Percentiles rank a stretch among this genome's conserved stretches.
These are phyloP conservation scores for Colletotrichum sp. DNA, from an alignment of 2,329 filamentous ascomycete genomes.

Conservation along the genomic window DNA sequence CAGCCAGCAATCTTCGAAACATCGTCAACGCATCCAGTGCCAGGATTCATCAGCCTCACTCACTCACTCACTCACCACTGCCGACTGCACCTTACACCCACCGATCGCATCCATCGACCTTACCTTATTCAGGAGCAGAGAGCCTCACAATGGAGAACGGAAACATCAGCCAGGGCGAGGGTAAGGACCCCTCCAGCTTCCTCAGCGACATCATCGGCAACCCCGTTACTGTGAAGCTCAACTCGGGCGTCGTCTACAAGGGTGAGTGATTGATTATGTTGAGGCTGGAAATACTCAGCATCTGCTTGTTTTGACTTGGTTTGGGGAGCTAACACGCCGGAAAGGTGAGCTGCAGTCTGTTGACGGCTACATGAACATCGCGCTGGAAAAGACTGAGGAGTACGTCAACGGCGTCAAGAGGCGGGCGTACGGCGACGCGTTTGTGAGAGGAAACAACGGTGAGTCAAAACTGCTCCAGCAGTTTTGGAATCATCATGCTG, in stretches of 20 bases:
- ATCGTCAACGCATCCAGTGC: background rate
- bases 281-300: background rate
- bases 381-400: conserved; percentile 93
- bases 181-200: conserved; percentile 93
- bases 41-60: background rate
- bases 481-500: background rate
- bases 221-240: conserved; percentile 94
- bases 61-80: background rate
- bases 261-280: conserved; percentile 57
- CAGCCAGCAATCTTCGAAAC: conserved; percentile 11
- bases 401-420: conserved; percentile 85
- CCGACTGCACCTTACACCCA: background rate
- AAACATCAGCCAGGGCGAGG: conserved; percentile 66
- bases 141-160: conserved; percentile 74
- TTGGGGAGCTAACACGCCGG: background rate
- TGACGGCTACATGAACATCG: conserved; percentile 99
- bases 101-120: background rate
- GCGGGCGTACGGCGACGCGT: conserved; percentile 89
- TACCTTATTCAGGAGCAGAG: background rate
- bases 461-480: conserved; percentile 25
- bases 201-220: conserved; percentile 93
- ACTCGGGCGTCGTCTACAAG: conserved; percentile 98
- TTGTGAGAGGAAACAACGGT: conserved; percentile 97
- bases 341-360: conserved; percentile 94
- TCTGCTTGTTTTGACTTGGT: background rate